phyloP scores from a whole-genome alignment of 768 basidiomycete species.

The Trametes coccinea region DNA sequence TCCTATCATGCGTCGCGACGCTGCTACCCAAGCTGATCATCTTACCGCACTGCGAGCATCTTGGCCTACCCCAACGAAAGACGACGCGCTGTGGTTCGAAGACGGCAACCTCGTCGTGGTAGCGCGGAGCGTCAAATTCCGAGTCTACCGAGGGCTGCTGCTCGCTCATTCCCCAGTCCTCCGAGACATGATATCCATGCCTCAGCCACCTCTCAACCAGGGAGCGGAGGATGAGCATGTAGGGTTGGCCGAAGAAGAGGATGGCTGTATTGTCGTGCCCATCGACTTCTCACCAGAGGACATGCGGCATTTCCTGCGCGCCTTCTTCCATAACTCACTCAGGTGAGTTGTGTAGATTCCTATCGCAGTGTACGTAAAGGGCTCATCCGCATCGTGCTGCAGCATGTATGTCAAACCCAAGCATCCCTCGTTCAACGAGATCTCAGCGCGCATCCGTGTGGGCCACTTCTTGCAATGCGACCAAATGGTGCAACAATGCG shows the following conservation, averaged over 20 bases:
- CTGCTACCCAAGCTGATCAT: too few relatives aligned
- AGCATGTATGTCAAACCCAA: neutral
- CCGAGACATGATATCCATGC: conserved; percentile 9
- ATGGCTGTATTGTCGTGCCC: neutral
- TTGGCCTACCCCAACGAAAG: neutral
- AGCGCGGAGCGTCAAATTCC: conserved; percentile 9
- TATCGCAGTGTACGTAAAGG: neutral
- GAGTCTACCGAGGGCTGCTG: conserved; percentile 16
- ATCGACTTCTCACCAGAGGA: neutral
- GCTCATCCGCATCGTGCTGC: neutral
- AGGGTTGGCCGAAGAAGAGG: neutral
- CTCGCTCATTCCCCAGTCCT: conserved; percentile 12
- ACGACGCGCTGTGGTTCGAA: conserved; percentile 20
- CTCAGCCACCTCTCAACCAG: neutral
- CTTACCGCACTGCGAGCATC: too few relatives aligned
- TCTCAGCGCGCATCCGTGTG: conserved; percentile 9
- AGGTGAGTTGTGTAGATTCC: neutral
- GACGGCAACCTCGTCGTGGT: conserved; percentile 22
- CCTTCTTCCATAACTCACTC: neutral
- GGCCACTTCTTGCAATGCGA: conserved; percentile 7
- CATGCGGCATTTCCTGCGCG: neutral
- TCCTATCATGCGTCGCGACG: too few relatives aligned
- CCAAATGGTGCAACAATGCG: neutral
- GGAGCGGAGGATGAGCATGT: too few relatives aligned
- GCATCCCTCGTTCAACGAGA: neutral